Evolutionary conservation across 441 rosid genomes (phyloP), one percentile per base, ranked within the genome.

Genomic region (Adansonia madagascariensis): DNA sequence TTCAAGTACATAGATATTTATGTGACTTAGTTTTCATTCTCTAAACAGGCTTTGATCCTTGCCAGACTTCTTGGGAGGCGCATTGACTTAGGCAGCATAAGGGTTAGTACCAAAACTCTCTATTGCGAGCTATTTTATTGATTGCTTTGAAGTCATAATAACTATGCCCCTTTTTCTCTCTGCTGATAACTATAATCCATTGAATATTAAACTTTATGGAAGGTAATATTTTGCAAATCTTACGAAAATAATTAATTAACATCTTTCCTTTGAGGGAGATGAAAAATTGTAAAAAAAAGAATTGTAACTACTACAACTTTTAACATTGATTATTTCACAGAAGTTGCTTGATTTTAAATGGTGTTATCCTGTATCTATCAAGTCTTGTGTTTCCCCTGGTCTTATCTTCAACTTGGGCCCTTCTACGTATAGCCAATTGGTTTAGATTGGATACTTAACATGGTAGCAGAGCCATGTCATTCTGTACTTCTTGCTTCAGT

Each of bases 21-120:
- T 63, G 50, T 50, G 17, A 66, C 17, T 31, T 71, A 6, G 17
- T 80, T 64, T 60, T 20, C 52, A 56, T 78, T n/a, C 43, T 49
- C 70, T 77, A 75, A 81, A 78, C 87, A 95, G 99, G 97, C 90
- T 24, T 87, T 93, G 85, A 95, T 94, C 79, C 95, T 95, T 79
- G 95, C 97, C 84, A 91, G 98, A 67, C 86, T 92, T 77, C 97
- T 95, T 75, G 95, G 98, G 72, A 89, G 85, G 77, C 84, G 86
- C 74, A 85, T 95, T 71, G 75, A 61, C 71, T 82, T 95, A 91
- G 92, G 90, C 69, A 82, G 82, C 88, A 88, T 95, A 76, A 86
- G 91, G 91, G 99, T 95, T n/a, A 57, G 86, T 71, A 65, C 11
- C 9, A 8, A 8, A 59, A 41, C 14, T 73, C 50, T 39, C 43